Base-by-base conservation (phyloP, 805 yeast genomes). In the Myxozyma neotropica region DNA sequence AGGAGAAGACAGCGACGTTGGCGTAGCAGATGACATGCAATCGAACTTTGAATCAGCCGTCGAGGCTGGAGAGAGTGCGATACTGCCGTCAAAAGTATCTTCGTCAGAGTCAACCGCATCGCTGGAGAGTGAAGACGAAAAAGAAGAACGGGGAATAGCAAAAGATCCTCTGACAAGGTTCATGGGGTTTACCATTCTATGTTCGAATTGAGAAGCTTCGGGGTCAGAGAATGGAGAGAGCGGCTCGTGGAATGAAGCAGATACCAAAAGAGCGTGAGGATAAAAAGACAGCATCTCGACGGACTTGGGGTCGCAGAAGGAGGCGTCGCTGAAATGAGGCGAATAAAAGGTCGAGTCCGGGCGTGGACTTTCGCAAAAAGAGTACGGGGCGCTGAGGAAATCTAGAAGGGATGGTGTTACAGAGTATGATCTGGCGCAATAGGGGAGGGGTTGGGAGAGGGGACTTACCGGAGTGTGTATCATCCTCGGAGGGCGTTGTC, bases 161-260 rank as follows among this genome's bases (percentile, higher is more conserved):
- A 27, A 24, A 10, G 50, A n/a, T 13, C 27, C 21, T 27, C 33
- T 5, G 6, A 31, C 24, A 19, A 44, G n/a, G 10, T 24, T 13
- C 21, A 26, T 13, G 15, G 36, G 48, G 19, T 24, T 24, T 5
- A 19, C 33, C 15, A 44, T 24, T 70, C 73, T 46, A 58, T 48
- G 33, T 31, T 24, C 46, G 38, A 42, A 33, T 44, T 23, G 45
- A 13, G 7, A 33, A 27, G 29, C 43, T 12, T 36, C 44, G n/a
- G 12, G n/a, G 2, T 17, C 38, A 4, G 35, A 27, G 15, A 23
- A 46, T 8, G 38, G 10, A 29, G 55, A 42, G 31, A 27, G 21
- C 42, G 38, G 68, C 39, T 68, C 70, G 57, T 68, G 58, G 61
- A 66, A 65, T 4, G 46, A 24, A 24, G 27, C 24, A 33, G 57